phyloP scores from a whole-genome alignment of 1,139 yeast genomes.

The Nadsonia starkeyi-henricii region DNA sequence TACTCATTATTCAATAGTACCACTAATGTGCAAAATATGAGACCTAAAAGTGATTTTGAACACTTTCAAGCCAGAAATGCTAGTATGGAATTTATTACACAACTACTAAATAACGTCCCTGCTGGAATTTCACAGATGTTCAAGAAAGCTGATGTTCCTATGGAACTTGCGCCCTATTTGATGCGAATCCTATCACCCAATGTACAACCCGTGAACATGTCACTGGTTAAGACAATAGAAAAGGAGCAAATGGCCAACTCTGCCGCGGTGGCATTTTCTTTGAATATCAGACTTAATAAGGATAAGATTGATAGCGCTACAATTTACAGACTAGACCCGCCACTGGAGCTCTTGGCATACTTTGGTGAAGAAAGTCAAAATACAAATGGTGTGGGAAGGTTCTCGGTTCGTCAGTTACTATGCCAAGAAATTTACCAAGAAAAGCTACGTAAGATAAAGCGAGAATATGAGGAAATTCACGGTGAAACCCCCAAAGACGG shows the following conservation, averaged over 20 bases:
- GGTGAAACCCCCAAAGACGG: conserved; percentile 2
- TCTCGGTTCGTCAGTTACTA: conserved; percentile 16
- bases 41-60: conserved; percentile 34
- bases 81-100: conserved; percentile 16
- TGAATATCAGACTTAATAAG: conserved; percentile 16
- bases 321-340: conserved; percentile 23
- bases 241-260: conserved; percentile 14
- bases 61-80: conserved; percentile 10
- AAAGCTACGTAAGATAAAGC: conserved; percentile 5
- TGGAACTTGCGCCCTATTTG: conserved; percentile 22
- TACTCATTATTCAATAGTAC: conserved; percentile 56
- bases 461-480: conserved; percentile 7
- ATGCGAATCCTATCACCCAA: conserved; percentile 18
- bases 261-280: conserved; percentile 16
- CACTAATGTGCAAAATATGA: conserved; percentile 24
- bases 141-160: conserved; percentile 11
- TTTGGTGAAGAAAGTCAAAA: conserved; percentile 16
- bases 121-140: conserved; percentile 14
- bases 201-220: conserved; percentile 13
- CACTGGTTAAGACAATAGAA: conserved; percentile 11
- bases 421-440: conserved; percentile 11
- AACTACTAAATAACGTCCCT: conserved; percentile 12
- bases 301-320: conserved; percentile 21
- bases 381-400: conserved; percentile 18
- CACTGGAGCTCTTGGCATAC: conserved; percentile 20